Conservation (phyloP, 108 stramenopile species). For the Schizochytrium sp. region DNA sequence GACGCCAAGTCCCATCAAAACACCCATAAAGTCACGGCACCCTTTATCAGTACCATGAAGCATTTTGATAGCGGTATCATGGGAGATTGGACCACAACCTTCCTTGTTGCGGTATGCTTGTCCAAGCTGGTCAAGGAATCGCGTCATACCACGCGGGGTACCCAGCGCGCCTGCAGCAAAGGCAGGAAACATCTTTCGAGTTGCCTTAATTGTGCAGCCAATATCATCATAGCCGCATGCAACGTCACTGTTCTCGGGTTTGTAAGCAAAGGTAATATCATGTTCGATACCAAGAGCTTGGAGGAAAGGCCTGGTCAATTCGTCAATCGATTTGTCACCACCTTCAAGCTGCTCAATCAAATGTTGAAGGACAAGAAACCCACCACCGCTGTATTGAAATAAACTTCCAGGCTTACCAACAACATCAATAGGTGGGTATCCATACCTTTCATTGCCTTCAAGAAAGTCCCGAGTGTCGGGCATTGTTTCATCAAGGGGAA, state of each 20-base stretch:
- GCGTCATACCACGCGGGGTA: constrained; percentile 41
- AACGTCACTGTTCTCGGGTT: neutral
- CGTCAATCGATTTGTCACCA: neutral
- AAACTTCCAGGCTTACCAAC: constrained; percentile 43
- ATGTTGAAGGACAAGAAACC: constrained; percentile 64
- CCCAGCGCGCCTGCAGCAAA: constrained; percentile 64
- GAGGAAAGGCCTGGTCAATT: neutral
- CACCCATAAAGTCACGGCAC: constrained; percentile 59
- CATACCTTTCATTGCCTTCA: constrained; percentile 47
- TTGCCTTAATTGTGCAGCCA: neutral
- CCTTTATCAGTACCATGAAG: constrained; percentile 57
- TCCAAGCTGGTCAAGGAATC: constrained; percentile 36
- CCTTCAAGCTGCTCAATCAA: constrained; percentile 42
- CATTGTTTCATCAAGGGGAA: neutral
- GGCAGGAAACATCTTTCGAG: constrained; percentile 57
- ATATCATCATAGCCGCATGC: constrained; percentile 55
- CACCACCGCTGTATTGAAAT: constrained; percentile 62
- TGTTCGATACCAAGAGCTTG: neutral
- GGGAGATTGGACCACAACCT: constrained; percentile 12
- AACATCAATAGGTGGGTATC: constrained; percentile 16
- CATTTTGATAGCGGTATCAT: constrained; percentile 58
- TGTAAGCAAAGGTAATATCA: constrained; percentile 1
- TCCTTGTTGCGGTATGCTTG: constrained; percentile 27
- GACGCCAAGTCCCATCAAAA: constrained; percentile 61
- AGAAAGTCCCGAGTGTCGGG: constrained; percentile 25